Evolutionary conservation across 2,329 filamentous ascomycete genomes (phyloP).

Genomic region (Xylaria sp.): DNA sequence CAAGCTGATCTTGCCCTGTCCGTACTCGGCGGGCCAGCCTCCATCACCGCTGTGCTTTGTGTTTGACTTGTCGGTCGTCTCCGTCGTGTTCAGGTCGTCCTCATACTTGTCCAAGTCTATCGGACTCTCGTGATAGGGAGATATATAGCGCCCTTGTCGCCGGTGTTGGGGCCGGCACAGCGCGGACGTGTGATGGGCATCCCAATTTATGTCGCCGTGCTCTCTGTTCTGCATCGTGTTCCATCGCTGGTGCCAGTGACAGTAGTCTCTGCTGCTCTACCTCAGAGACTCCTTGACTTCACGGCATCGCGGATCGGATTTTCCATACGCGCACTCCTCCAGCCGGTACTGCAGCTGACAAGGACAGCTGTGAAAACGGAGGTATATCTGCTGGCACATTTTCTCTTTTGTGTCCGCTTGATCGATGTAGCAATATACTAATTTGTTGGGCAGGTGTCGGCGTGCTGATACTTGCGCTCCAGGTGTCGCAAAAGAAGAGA

Average conservation of each 20-base stretch:
- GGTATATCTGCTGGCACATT: slow-evolving; percentile 44
- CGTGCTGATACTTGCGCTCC: neutral
- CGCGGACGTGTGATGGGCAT: neutral
- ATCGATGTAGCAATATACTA: neutral
- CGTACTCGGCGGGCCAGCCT: neutral
- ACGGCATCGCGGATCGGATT: slow-evolving; percentile 37
- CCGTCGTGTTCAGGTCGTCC: slow-evolving; percentile 1
- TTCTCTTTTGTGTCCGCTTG: neutral
- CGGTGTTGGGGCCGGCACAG: neutral
- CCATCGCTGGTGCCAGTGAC: slow-evolving; percentile 37
- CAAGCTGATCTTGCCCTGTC: neutral
- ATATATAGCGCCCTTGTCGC: neutral
- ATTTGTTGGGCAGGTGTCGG: neutral
- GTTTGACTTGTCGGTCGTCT: slow-evolving; percentile 4
- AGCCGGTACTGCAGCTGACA: slow-evolving; percentile 43
- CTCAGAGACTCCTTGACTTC: slow-evolving; percentile 33
- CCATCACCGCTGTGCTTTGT: neutral
- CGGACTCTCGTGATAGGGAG: slow-evolving; percentile 33
- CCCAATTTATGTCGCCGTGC: neutral
- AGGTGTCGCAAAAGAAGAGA: neutral
- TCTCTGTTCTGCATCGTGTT: neutral
- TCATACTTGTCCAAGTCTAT: slow-evolving; percentile 35
- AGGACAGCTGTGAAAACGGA: slow-evolving; percentile 40
- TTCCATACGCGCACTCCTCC: slow-evolving; percentile 40
- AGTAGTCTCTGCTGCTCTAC: slow-evolving; percentile 40